phyloP scores from a whole-genome alignment of 1,284 basidiomycete species.

The Tranzscheliella williamsii region DNA sequence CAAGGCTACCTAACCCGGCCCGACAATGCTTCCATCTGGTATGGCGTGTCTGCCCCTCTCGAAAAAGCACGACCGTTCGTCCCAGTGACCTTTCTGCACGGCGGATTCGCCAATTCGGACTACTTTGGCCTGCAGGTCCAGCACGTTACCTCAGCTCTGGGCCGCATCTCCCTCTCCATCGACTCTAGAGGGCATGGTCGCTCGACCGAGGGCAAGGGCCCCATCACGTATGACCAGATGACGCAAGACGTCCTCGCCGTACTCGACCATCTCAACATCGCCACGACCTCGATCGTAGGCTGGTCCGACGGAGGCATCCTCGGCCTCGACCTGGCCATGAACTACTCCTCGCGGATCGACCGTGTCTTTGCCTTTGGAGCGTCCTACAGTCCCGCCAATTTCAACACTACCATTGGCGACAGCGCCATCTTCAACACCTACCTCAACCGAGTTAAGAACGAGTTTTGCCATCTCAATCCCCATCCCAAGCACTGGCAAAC shows the following conservation, averaged over 20 bases:
- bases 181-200: slow-evolving; percentile 8
- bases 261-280: slow-evolving; percentile 1
- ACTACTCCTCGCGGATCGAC: background rate
- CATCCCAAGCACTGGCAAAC: background rate
- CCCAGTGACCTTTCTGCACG: background rate
- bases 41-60: background rate
- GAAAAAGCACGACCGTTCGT: background rate
- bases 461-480: background rate
- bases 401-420: background rate
- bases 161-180: slow-evolving; percentile 1
- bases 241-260: slow-evolving; percentile 10
- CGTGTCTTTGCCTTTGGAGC: slow-evolving; percentile 1
- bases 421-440: background rate
- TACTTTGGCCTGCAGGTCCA: slow-evolving; percentile 1
- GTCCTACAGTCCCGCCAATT: background rate
- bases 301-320: slow-evolving; percentile 8
- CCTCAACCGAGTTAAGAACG: background rate
- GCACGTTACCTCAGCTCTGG: background rate
- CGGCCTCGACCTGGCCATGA: slow-evolving; percentile 1
- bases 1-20: background rate
- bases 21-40: slow-evolving; percentile 2
- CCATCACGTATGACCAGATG: slow-evolving; percentile 7
- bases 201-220: slow-evolving; percentile 1
- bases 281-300: slow-evolving; percentile 2
- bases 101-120: slow-evolving; percentile 1